A percentile compares a stretch with the other conserved stretches of the same genome.
phyloP scores from a whole-genome alignment of 495 filamentous ascomycete species.

The Daldinia bambusicola region DNA sequence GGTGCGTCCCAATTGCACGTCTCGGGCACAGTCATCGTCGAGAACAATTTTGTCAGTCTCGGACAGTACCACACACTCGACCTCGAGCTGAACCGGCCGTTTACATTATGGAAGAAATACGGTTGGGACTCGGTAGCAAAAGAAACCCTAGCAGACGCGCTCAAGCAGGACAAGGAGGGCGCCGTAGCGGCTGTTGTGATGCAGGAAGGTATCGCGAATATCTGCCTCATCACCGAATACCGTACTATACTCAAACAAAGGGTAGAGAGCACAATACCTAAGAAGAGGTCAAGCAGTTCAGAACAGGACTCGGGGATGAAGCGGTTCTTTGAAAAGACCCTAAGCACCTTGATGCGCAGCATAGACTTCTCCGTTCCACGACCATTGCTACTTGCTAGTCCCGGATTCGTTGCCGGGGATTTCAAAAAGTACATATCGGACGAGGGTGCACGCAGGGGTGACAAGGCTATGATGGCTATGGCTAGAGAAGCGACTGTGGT shows the following conservation, averaged over 20 bases:
- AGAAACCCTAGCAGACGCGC: constrained; percentile 79
- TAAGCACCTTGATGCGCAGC: constrained; percentile 79
- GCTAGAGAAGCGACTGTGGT: constrained; percentile 76
- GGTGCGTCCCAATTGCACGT: constrained; percentile 86
- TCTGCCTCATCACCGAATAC: constrained; percentile 91
- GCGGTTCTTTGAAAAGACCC: constrained; percentile 81
- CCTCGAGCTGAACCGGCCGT: constrained; percentile 72
- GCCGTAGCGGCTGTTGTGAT: constrained; percentile 90
- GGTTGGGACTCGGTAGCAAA: constrained; percentile 93
- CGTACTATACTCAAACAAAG: constrained; percentile 89
- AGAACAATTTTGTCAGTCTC: constrained; percentile 84
- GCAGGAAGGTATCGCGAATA: constrained; percentile 93
- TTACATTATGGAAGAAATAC: constrained; percentile 85
- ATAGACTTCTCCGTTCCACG: constrained; percentile 76
- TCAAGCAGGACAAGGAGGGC: constrained; percentile 78
- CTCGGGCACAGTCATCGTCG: constrained; percentile 79
- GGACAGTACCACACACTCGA: constrained; percentile 92
- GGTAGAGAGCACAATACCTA: constrained; percentile 83
- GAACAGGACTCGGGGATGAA: constrained; percentile 81
- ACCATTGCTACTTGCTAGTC: constrained; percentile 87
- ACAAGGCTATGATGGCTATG: constrained; percentile 68
- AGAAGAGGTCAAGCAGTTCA: constrained; percentile 71
- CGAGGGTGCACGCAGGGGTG: constrained; percentile 72
- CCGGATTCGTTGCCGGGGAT: constrained; percentile 82
- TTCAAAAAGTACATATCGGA: constrained; percentile 84